Conservation (phyloP, 2,329 filamentous ascomycete genomes). For the Aureobasidium uvarum region DNA sequence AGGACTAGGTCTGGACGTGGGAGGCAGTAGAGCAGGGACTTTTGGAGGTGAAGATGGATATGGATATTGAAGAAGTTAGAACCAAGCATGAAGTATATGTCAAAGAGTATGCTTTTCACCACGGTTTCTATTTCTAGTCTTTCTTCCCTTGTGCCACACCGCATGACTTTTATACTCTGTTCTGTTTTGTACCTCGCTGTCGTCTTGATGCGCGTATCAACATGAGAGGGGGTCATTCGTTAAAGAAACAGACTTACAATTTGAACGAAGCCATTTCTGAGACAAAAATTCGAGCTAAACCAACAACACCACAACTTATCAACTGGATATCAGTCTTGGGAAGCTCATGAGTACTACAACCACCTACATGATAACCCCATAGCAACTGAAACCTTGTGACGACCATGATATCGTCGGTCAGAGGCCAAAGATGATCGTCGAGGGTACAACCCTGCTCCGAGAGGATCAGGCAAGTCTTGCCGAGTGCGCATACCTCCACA, state of each 20-base stretch:
- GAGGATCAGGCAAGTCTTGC: not conserved
- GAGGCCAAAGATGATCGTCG: not conserved
- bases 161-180: not conserved
- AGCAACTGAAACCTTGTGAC: not conserved
- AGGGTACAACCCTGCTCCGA: not conserved
- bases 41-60: constrained; percentile 1
- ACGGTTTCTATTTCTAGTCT: too few relatives aligned
- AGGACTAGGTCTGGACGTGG: constrained; percentile 65
- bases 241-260: not conserved
- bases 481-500: constrained; percentile 3
- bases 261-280: not conserved
- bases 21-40: not conserved
- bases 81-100: not conserved
- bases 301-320: not conserved
- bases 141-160: not conserved
- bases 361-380: too few relatives aligned
- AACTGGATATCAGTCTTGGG: too few relatives aligned
- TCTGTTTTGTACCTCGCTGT: not conserved
- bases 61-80: not conserved
- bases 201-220: too few relatives aligned
- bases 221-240: not conserved
- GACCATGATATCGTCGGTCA: not conserved
- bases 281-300: not conserved
- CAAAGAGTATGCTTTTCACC: too few relatives aligned
- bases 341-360: too few relatives aligned